Percentiles rank a stretch among this genome's conserved stretches.
phyloP scores from a whole-genome alignment of 148 eudicot species.

The Rhododendron vialii region DNA sequence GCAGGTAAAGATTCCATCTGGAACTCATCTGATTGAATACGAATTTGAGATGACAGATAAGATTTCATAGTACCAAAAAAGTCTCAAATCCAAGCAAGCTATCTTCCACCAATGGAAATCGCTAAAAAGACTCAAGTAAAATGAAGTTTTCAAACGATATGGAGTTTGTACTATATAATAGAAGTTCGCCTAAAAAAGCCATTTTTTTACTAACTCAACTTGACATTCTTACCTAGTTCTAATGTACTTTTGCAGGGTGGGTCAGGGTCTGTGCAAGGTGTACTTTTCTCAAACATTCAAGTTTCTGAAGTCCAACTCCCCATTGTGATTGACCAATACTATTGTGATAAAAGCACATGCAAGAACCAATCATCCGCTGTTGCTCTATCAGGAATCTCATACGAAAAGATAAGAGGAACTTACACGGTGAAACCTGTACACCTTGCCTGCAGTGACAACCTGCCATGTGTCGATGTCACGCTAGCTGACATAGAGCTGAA shows the following conservation, averaged over 20 bases:
- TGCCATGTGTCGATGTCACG: constrained; percentile 76
- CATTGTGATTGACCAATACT: constrained; percentile 84
- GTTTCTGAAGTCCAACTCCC: constrained; percentile 81
- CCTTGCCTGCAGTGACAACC: constrained; percentile 82
- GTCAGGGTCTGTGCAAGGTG: constrained; percentile 74
- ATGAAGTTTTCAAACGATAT: background rate
- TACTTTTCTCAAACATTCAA: constrained; percentile 79
- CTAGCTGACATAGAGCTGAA: constrained; percentile 57
- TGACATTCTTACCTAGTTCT: constrained; percentile 4
- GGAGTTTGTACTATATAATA: background rate
- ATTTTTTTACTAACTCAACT: background rate
- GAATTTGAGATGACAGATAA: background rate
- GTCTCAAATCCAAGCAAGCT: constrained; percentile 3
- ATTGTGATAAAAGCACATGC: constrained; percentile 80
- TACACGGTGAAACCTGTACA: constrained; percentile 93
- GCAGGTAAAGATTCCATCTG: constrained; percentile 59
- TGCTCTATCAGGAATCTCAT: constrained; percentile 73
- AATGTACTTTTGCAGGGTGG: constrained; percentile 62
- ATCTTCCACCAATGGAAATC: background rate
- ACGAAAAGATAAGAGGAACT: constrained; percentile 72
- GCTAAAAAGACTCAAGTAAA: background rate
- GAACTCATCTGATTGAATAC: background rate
- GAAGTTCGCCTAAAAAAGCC: background rate
- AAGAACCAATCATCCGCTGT: constrained; percentile 77
- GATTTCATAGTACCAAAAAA: background rate